A percentile compares a stretch with the other conserved stretches of the same genome.
Conservation (phyloP, 495 filamentous ascomycete species). For the Delitschia confertaspora region DNA sequence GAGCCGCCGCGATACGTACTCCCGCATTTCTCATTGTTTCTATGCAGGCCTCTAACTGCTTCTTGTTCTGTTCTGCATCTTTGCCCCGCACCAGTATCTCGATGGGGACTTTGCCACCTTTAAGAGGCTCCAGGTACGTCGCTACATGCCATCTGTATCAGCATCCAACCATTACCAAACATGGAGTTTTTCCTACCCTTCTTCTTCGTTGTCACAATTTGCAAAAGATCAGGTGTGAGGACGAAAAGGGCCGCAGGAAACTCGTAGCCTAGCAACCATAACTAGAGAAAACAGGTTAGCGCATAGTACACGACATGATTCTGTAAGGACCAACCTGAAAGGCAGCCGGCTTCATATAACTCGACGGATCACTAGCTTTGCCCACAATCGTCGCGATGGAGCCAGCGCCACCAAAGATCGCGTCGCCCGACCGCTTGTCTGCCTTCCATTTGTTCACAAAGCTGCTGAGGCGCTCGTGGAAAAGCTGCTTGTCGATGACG, state of each 20-base stretch:
- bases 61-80: conserved; percentile 78
- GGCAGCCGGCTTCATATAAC: conserved; percentile 88
- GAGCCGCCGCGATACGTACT: conserved; percentile 43
- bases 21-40: conserved; percentile 81
- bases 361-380: conserved; percentile 77
- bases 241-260: conserved; percentile 93
- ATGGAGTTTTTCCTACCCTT: conserved; percentile 55
- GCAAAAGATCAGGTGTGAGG: conserved; percentile 76
- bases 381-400: conserved; percentile 87
- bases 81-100: conserved; percentile 86
- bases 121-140: conserved; percentile 85
- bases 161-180: conserved; percentile 26
- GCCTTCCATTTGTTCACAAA: conserved; percentile 88
- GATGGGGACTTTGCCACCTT: conserved; percentile 79
- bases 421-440: conserved; percentile 76
- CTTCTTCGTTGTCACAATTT: conserved; percentile 90
- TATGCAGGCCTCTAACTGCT: conserved; percentile 70
- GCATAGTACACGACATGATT: too few species aligned
- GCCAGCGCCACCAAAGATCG: conserved; percentile 70
- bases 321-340: conserved; percentile 64
- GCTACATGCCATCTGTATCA: conserved; percentile 43
- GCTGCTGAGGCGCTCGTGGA: conserved; percentile 82
- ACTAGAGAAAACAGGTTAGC: conserved; percentile 44
- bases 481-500: conserved; percentile 82
- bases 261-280: conserved; percentile 97